Conservation (phyloP, 805 yeast species). For the Kodamaea kakaduensis region DNA sequence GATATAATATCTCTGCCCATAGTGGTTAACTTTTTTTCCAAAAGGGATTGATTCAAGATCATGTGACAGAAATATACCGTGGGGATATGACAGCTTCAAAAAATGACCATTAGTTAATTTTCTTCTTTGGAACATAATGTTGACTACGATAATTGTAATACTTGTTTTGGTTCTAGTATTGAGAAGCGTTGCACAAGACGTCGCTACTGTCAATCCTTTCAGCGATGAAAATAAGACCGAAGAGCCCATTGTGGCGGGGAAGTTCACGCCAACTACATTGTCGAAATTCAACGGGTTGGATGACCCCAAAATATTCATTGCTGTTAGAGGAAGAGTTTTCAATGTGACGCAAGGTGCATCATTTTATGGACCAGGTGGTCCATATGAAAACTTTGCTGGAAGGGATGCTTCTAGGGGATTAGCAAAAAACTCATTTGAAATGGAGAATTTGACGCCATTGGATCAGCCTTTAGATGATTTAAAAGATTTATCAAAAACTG, state of each 20-base stretch:
- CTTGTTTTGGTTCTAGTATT: conserved; percentile 29
- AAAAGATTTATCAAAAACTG: conserved; percentile 54
- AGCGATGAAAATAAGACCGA: conserved; percentile 18
- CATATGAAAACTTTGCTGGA: conserved; percentile 92
- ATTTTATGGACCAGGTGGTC: conserved; percentile 95
- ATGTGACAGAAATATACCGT: not conserved
- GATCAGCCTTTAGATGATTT: conserved; percentile 77
- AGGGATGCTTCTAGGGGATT: conserved; percentile 92
- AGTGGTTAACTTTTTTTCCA: not conserved
- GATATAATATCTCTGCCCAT: conserved; percentile 44
- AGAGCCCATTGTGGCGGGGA: conserved; percentile 37
- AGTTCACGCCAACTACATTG: conserved; percentile 72
- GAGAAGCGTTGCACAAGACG: conserved; percentile 23
- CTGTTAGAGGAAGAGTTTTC: conserved; percentile 80
- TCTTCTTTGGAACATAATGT: conserved; percentile 11
- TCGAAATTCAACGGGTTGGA: conserved; percentile 77
- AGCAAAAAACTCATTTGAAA: conserved; percentile 82
- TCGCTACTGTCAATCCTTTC: conserved; percentile 33
- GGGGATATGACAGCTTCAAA: conserved; percentile 2
- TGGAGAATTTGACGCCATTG: conserved; percentile 57
- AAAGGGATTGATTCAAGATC: not conserved
- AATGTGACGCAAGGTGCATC: conserved; percentile 77
- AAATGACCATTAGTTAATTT: conserved; percentile 2
- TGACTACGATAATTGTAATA: conserved; percentile 28
- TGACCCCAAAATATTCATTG: conserved; percentile 75